Conservation (phyloP, 1,284 basidiomycete genomes). For the Cryptococcus sp. region DNA sequence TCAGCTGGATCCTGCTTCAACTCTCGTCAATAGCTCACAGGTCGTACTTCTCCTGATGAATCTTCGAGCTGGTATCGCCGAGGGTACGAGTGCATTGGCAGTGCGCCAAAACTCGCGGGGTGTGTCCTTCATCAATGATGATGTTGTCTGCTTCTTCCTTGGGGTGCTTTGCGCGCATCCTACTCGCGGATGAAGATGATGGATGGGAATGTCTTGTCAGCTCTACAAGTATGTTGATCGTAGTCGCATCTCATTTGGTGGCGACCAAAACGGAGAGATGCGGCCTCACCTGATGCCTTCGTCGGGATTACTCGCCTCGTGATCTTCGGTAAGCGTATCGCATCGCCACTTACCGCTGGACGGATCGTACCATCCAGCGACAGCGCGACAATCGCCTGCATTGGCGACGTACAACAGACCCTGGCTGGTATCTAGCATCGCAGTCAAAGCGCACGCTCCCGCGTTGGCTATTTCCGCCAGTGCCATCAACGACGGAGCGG, state of each 20-base stretch:
- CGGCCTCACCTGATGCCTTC: slow-evolving; percentile 63
- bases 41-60: not conserved
- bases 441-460: slow-evolving; percentile 84
- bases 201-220: not conserved
- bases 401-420: slow-evolving; percentile 82
- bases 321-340: slow-evolving; percentile 90
- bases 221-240: not conserved
- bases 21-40: too few relatives aligned
- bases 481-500: too few relatives aligned
- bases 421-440: slow-evolving; percentile 75
- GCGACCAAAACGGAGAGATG: too few relatives aligned
- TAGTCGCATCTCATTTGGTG: too few relatives aligned
- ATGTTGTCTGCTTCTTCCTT: not conserved
- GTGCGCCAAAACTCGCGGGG: slow-evolving; percentile 71
- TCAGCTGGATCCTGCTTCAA: too few relatives aligned
- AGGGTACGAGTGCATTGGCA: slow-evolving; percentile 84
- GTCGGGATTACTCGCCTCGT: slow-evolving; percentile 86
- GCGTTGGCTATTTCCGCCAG: too few relatives aligned
- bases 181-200: slow-evolving; percentile 73
- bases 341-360: slow-evolving; percentile 74
- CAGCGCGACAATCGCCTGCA: slow-evolving; percentile 89
- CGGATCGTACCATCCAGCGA: slow-evolving; percentile 83
- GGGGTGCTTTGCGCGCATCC: not conserved
- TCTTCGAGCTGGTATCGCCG: slow-evolving; percentile 88
- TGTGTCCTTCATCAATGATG: slow-evolving; percentile 61